Evolutionary conservation across 2,329 filamentous ascomycete species (phyloP).

Genomic region (Hypoxylon rubiginosum): DNA sequence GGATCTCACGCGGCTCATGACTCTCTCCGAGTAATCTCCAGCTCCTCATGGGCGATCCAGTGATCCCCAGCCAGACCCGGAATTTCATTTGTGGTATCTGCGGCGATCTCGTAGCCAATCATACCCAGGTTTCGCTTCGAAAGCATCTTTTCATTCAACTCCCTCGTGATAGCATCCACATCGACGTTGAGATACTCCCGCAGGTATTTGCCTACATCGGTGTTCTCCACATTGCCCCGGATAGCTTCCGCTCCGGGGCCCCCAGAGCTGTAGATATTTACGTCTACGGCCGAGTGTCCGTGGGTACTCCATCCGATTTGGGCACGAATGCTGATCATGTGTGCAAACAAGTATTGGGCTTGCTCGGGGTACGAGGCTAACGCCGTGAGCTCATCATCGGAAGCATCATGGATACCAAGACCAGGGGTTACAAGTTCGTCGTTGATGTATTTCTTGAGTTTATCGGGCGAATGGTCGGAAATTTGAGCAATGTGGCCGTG

Average conservation of each 20-base stretch:
- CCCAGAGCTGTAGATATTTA: constrained; percentile 91
- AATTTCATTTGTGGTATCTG: constrained; percentile 7
- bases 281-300: constrained; percentile 92
- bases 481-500: constrained; percentile 66
- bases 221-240: constrained; percentile 93
- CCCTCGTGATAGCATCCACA: constrained; percentile 80
- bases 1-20: neutral
- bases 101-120: constrained; percentile 11
- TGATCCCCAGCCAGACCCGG: constrained; percentile 38
- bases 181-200: constrained; percentile 83
- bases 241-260: constrained; percentile 74
- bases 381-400: constrained; percentile 75
- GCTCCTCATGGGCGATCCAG: constrained; percentile 47
- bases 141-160: constrained; percentile 72
- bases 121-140: constrained; percentile 36
- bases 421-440: constrained; percentile 75
- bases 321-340: constrained; percentile 88
- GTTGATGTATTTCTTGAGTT: constrained; percentile 75
- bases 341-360: constrained; percentile 74
- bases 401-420: constrained; percentile 82
- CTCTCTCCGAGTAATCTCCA: constrained; percentile 34
- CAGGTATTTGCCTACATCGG: constrained; percentile 87
- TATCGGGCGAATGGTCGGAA: constrained; percentile 50
- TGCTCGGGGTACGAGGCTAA: constrained; percentile 71
- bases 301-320: constrained; percentile 96